These are phyloP conservation scores for Fonsecaea multimorphosa DNA, from an alignment of 2,329 filamentous ascomycete genomes.

Conservation along the genomic window DNA sequence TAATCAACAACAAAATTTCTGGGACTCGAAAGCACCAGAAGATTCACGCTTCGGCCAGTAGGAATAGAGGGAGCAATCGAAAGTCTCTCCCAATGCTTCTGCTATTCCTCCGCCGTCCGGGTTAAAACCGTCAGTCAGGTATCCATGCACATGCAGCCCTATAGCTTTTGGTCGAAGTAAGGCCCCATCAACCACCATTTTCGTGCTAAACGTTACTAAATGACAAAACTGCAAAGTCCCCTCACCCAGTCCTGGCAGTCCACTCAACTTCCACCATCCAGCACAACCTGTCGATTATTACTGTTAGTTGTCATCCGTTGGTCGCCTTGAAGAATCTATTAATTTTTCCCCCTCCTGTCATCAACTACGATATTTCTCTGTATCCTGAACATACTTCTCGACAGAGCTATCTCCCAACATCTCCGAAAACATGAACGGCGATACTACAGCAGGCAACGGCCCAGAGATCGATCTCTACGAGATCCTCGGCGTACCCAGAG, in stretches of 20 bases:
- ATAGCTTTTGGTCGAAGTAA: neutral
- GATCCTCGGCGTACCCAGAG: slow-evolving; percentile 66
- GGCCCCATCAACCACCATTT: neutral
- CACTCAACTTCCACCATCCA: neutral
- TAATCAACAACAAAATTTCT: slow-evolving; percentile 19
- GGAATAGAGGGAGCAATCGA: neutral
- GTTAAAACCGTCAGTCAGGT: neutral
- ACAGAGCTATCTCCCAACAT: neutral
- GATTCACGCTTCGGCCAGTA: slow-evolving; percentile 23
- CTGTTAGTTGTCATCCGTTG: slow-evolving; percentile 18
- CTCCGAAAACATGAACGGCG: slow-evolving; percentile 31
- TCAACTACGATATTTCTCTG: neutral
- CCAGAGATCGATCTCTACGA: slow-evolving; percentile 40
- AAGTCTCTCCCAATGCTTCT: neutral
- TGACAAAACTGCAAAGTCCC: slow-evolving; percentile 1
- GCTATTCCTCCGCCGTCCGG: slow-evolving; percentile 2
- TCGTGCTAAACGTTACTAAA: neutral
- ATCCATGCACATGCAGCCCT: slow-evolving; percentile 6
- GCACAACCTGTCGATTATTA: slow-evolving; percentile 10
- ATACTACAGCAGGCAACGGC: slow-evolving; percentile 30
- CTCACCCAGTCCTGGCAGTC: too few species aligned
- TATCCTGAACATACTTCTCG: neutral
- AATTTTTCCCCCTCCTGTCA: neutral
- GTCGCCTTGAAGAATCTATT: slow-evolving; percentile 16
- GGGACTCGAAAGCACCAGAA: slow-evolving; percentile 30